Evolutionary conservation across 2,329 filamentous ascomycete genomes (phyloP).

Genomic region (Aureobasidium namibiae): DNA sequence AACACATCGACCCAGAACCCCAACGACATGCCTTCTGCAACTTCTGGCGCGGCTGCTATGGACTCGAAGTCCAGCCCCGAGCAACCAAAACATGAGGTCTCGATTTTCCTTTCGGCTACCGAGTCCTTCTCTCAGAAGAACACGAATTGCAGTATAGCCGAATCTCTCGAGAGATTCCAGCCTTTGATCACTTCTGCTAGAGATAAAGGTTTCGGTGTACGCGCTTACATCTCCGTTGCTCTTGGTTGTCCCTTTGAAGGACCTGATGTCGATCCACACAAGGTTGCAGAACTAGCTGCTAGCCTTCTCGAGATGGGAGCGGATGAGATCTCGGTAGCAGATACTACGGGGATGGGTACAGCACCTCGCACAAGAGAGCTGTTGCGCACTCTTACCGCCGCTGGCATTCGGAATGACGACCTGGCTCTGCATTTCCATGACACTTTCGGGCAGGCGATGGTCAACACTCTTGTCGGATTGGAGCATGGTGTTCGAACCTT

Average conservation of each 20-base stretch:
- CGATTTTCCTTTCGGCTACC: conserved; percentile 74
- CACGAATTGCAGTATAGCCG: conserved; percentile 70
- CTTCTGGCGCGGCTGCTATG: conserved; percentile 29
- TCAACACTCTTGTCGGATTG: conserved; percentile 69
- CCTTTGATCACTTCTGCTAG: conserved; percentile 64
- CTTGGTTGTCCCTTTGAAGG: conserved; percentile 72
- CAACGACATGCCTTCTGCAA: conserved; percentile 33
- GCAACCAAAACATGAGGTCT: conserved; percentile 48
- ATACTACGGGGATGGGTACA: conserved; percentile 87
- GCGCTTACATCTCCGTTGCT: conserved; percentile 74
- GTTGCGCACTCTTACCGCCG: conserved; percentile 55
- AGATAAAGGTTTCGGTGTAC: conserved; percentile 55
- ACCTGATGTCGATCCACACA: conserved; percentile 50
- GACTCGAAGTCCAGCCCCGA: conserved; percentile 53
- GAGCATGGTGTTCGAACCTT: conserved; percentile 72
- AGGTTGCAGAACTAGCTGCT: conserved; percentile 55
- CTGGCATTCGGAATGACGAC: conserved; percentile 60
- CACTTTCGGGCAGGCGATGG: conserved; percentile 77
- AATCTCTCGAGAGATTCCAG: conserved; percentile 61
- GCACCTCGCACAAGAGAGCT: conserved; percentile 60
- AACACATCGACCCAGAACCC: conserved; percentile 36
- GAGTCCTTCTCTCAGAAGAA: conserved; percentile 75
- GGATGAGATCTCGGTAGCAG: conserved; percentile 82
- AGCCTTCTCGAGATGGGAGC: conserved; percentile 73
- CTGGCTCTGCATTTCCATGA: conserved; percentile 84